These are phyloP conservation scores for Emericellopsis cladophorae DNA, from an alignment of 2,329 filamentous ascomycete genomes.

Conservation along the genomic window DNA sequence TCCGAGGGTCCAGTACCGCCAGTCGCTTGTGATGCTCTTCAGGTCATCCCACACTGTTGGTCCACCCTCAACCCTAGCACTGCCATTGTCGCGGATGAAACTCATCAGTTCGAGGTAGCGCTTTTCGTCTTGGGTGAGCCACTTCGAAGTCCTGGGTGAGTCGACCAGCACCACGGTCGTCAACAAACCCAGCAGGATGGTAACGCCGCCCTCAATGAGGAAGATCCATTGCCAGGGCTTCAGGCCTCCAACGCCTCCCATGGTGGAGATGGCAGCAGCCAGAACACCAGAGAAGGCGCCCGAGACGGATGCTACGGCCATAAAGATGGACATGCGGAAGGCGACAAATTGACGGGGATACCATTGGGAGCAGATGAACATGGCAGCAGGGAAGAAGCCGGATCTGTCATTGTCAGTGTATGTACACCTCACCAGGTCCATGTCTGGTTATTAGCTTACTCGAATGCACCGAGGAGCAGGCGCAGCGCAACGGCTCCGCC, in stretches of 20 bases:
- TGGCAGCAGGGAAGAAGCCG: conserved; percentile 17
- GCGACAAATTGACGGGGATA: conserved; percentile 15
- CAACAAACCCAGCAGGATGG: conserved; percentile 20
- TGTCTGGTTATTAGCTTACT: not conserved
- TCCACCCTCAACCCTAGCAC: conserved; percentile 3
- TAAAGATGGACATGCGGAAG: conserved; percentile 18
- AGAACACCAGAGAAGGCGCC: conserved; percentile 33
- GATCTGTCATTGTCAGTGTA: conserved; percentile 5
- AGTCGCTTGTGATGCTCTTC: conserved; percentile 6
- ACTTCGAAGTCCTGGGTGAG: conserved; percentile 20
- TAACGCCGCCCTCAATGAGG: conserved; percentile 34
- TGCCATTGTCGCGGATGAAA: conserved; percentile 16
- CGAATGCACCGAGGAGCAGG: conserved; percentile 31
- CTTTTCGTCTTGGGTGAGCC: conserved; percentile 24
- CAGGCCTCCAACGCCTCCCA: conserved; percentile 28
- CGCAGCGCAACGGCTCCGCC: conserved; percentile 29
- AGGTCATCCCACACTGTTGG: conserved; percentile 5
- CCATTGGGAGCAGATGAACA: conserved; percentile 16
- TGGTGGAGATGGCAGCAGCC: conserved; percentile 28
- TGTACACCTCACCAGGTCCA: not conserved
- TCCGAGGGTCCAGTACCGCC: conserved; percentile 7
- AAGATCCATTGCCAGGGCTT: conserved; percentile 39
- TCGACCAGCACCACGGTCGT: conserved; percentile 34
- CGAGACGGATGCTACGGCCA: conserved; percentile 18
- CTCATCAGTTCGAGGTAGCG: conserved; percentile 25